Evolutionary conservation across 169 alveolate species (phyloP), one percentile per base, ranked within the genome.

Genomic region (Plasmodium cynomolgi): DNA sequence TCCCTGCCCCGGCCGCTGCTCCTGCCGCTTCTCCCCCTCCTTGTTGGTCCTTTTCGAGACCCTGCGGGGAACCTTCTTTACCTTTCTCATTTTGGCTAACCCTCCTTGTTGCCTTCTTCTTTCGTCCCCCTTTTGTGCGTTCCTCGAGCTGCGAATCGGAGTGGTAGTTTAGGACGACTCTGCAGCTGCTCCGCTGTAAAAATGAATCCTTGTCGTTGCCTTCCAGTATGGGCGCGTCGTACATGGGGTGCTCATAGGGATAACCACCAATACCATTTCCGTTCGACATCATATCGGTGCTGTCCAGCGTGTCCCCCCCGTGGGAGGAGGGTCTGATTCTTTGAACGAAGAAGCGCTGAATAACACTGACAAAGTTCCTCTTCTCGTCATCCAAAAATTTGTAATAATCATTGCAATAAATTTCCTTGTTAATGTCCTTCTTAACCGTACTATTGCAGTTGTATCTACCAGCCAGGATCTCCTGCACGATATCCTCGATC

Each of bases 401-500:
- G 44, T 86, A 86, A 75, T 86, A 86, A 50, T 86, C 83, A 90
- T 90, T 44, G 74, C 90, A 58, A 62, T 90, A 80, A n/a, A 77
- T 92, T 68, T 84, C 95, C 71, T 58, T 81, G 39, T 92, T 84
- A 2, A 79, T 79, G 31, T 79, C 81, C 4, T 75, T 74, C 74
- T 83, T 84, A 5, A 81, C 56, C n/a, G 84, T 75, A 41, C 92
- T 81, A 33, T 82, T 73, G 85, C 93, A 83, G 72, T 82, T 83
- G 47, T 85, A 85, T 62, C 72, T 90, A 23, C 93, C 95, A n/a
- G 26, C 92, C 23, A 79, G 1, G 1, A 83, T 81, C 23, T 82
- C 92, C 83, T 83, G 23, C 50, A 91, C 84, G n/a, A 62, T 84
- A 15, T 93, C 95, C 54, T 92, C 92, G 8, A 94, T 92, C 9